phyloP scores from a whole-genome alignment of 2,329 filamentous ascomycete species.

The Fusarium euwallaceae region DNA sequence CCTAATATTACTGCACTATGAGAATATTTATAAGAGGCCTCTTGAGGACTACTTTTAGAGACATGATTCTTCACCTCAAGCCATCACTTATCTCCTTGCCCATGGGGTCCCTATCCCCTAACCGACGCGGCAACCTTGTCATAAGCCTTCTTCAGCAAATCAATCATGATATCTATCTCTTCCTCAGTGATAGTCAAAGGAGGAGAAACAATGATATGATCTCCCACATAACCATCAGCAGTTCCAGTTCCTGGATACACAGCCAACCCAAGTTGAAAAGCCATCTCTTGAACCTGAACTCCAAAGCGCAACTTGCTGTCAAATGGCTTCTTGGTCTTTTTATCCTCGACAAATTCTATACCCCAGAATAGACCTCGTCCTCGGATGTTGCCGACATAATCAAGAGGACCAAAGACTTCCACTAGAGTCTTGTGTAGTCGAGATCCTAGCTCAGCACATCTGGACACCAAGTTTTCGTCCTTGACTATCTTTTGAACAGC shows the following conservation, averaged over 20 bases:
- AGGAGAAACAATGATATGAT: constrained; percentile 78
- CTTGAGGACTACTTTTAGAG: background rate
- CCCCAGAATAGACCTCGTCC: constrained; percentile 68
- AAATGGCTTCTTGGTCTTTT: constrained; percentile 54
- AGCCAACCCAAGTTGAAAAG: constrained; percentile 52
- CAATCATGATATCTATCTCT: constrained; percentile 34
- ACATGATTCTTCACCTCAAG: background rate
- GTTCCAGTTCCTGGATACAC: constrained; percentile 76
- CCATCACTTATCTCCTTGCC: background rate
- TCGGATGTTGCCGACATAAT: constrained; percentile 71
- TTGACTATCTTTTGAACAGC: constrained; percentile 72
- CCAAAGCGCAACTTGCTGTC: constrained; percentile 44
- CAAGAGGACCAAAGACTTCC: constrained; percentile 56
- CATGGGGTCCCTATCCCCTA: background rate
- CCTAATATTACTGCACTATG: background rate
- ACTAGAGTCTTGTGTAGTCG: constrained; percentile 60
- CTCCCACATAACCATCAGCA: constrained; percentile 70
- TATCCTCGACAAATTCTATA: constrained; percentile 60
- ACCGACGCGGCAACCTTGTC: constrained; percentile 15
- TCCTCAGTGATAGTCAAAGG: constrained; percentile 71
- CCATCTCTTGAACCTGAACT: constrained; percentile 44
- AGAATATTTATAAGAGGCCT: background rate
- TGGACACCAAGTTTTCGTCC: constrained; percentile 69
- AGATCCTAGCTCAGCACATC: constrained; percentile 67
- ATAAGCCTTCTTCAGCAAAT: constrained; percentile 26